phyloP scores from a whole-genome alignment of 1,284 basidiomycete species.

The Papiliotrema laurentii region DNA sequence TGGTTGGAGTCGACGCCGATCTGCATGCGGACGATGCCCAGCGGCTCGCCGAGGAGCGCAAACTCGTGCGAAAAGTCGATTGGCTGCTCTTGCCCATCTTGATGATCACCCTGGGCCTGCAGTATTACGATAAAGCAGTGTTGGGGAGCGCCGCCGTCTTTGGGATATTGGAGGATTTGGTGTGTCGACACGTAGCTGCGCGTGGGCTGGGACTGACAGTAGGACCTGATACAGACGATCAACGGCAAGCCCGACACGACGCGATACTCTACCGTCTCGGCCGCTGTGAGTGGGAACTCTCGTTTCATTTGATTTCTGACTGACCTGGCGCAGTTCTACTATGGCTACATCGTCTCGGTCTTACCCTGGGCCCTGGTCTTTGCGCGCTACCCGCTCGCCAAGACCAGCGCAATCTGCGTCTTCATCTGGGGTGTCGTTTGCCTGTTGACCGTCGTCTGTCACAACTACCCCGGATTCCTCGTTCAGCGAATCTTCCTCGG shows the following conservation, averaged over 20 bases:
- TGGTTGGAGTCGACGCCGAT: background rate
- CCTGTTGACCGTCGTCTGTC: slow-evolving; percentile 51
- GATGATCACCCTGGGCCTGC: slow-evolving; percentile 50
- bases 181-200: slow-evolving; percentile 5
- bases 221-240: slow-evolving; percentile 35
- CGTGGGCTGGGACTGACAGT: background rate
- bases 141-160: slow-evolving; percentile 52
- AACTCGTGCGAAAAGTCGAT: slow-evolving; percentile 29
- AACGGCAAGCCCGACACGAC: slow-evolving; percentile 42
- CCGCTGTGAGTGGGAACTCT: slow-evolving; percentile 19
- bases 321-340: slow-evolving; percentile 48
- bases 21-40: background rate
- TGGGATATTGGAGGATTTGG: slow-evolving; percentile 51
- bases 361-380: slow-evolving; percentile 50
- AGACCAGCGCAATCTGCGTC: slow-evolving; percentile 36
- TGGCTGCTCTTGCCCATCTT: slow-evolving; percentile 47
- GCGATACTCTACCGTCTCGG: slow-evolving; percentile 43
- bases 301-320: no score
- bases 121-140: slow-evolving; percentile 33
- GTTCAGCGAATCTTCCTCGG: slow-evolving; percentile 53
- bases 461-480: slow-evolving; percentile 47
- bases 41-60: slow-evolving; percentile 11
- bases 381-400: slow-evolving; percentile 48
- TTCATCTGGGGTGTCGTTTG: slow-evolving; percentile 51
- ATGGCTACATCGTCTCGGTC: slow-evolving; percentile 50